phyloP scores from a whole-genome alignment of 768 basidiomycete genomes.

The Pisolithus marmoratus region DNA sequence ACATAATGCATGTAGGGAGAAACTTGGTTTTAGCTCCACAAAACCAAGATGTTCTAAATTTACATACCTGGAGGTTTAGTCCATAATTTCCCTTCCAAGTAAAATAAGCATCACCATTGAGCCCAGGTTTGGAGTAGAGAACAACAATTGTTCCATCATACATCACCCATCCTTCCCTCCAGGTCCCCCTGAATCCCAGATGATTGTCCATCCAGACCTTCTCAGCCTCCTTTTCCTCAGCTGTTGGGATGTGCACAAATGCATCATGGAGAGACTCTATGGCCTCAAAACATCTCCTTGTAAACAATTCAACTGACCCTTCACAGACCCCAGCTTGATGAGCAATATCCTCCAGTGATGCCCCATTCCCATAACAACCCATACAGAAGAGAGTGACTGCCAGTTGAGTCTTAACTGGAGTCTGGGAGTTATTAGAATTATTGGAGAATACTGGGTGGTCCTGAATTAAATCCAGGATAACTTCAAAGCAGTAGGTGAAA shows the following conservation, averaged over 20 bases:
- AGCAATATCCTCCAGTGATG: neutral
- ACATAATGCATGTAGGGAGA: neutral
- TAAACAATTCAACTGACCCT: conserved; percentile 26
- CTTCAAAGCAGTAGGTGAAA: too few species aligned
- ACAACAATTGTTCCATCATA: conserved; percentile 32
- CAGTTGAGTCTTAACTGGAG: too few species aligned
- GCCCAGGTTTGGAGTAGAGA: conserved; percentile 20
- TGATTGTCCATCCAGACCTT: too few species aligned
- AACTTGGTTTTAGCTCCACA: too few species aligned
- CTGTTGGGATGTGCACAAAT: too few species aligned
- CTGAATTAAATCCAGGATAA: too few species aligned
- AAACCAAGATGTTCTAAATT: too few species aligned
- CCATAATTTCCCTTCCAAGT: conserved; percentile 32
- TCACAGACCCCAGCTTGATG: conserved; percentile 5
- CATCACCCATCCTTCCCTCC: conserved; percentile 32
- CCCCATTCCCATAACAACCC: conserved; percentile 28
- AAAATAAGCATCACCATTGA: conserved; percentile 31
- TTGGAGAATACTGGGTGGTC: conserved; percentile 4
- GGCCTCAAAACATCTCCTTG: conserved; percentile 21
- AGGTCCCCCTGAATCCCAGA: too few species aligned
- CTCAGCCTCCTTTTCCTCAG: too few species aligned
- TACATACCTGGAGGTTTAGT: neutral
- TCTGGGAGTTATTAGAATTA: too few species aligned
- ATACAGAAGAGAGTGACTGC: conserved; percentile 25
- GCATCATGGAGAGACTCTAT: too few species aligned